phyloP scores from a whole-genome alignment of 176 grass and related monocot genomes.

The Musa schizocarpa region DNA sequence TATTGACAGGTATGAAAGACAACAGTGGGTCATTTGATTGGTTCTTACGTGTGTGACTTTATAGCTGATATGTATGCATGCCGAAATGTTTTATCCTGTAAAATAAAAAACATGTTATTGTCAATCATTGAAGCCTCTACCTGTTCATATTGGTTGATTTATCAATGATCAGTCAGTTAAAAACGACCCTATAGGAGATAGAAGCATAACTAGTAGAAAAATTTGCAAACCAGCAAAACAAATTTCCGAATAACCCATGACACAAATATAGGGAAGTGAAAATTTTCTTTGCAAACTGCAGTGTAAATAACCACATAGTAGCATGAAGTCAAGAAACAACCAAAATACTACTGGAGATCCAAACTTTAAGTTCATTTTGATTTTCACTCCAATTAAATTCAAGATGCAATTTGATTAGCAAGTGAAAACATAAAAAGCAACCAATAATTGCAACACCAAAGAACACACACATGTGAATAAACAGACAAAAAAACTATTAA shows the following conservation, averaged over 20 bases:
- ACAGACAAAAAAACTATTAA: too few species aligned
- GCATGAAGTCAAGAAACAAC: too few species aligned
- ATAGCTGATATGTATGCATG: slow-evolving; percentile 78
- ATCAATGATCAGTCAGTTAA: not conserved
- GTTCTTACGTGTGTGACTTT: slow-evolving; percentile 86
- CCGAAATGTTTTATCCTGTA: slow-evolving; percentile 96
- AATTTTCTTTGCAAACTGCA: not conserved
- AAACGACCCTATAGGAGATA: not conserved
- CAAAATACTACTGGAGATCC: too few species aligned
- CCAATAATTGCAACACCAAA: too few species aligned
- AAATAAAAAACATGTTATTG: not conserved
- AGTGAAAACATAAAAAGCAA: too few species aligned
- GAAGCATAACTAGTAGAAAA: not conserved
- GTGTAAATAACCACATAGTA: too few species aligned
- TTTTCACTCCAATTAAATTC: too few species aligned
- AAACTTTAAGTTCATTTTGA: too few species aligned
- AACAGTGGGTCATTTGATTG: not conserved
- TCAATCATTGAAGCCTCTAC: not conserved
- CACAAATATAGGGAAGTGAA: not conserved
- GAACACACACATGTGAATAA: too few species aligned
- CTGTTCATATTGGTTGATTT: not conserved
- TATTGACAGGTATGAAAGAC: not conserved
- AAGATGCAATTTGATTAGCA: too few species aligned
- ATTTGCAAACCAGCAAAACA: not conserved
- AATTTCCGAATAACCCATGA: not conserved